Percentiles rank a stretch among this genome's conserved stretches.
Evolutionary conservation across 768 basidiomycete genomes (phyloP).

Genomic region (Sporobolomyces pararoseus): DNA sequence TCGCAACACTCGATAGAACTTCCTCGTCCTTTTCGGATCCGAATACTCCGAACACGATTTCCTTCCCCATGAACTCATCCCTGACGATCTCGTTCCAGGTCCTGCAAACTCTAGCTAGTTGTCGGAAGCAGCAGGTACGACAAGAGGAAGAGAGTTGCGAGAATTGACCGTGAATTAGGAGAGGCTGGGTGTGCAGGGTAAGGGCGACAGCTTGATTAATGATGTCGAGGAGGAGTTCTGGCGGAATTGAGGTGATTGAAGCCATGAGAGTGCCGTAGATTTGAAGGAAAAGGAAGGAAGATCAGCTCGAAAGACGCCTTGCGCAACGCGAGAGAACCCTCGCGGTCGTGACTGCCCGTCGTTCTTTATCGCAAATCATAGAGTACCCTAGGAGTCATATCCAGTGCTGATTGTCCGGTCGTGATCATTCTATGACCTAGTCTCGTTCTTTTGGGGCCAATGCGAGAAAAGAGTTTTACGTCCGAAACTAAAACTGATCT

Average conservation of each 20-base stretch:
- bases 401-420: no score
- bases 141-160: slow-evolving; percentile 1
- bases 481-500: slow-evolving; percentile 5
- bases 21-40: slow-evolving; percentile 21
- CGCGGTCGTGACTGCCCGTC: background rate
- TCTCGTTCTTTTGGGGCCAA: no score
- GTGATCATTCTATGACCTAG: no score
- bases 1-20: background rate
- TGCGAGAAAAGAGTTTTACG: no score
- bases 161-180: slow-evolving; percentile 29
- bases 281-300: background rate
- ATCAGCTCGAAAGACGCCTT: background rate
- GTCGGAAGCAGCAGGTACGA: slow-evolving; percentile 23
- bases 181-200: background rate
- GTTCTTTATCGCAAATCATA: no score
- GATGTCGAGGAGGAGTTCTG: slow-evolving; percentile 29
- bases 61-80: slow-evolving; percentile 7
- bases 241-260: slow-evolving; percentile 10
- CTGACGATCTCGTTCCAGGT: slow-evolving; percentile 9
- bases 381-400: no score
- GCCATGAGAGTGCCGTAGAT: background rate
- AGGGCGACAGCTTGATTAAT: slow-evolving; percentile 7
- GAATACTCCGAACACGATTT: slow-evolving; percentile 10
- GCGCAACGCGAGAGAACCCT: background rate
- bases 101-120: slow-evolving; percentile 2